Percentiles rank a stretch among this genome's conserved stretches.
Evolutionary conservation across 306 rosid genomes (phyloP).

Genomic region (Pyrus communis): DNA sequence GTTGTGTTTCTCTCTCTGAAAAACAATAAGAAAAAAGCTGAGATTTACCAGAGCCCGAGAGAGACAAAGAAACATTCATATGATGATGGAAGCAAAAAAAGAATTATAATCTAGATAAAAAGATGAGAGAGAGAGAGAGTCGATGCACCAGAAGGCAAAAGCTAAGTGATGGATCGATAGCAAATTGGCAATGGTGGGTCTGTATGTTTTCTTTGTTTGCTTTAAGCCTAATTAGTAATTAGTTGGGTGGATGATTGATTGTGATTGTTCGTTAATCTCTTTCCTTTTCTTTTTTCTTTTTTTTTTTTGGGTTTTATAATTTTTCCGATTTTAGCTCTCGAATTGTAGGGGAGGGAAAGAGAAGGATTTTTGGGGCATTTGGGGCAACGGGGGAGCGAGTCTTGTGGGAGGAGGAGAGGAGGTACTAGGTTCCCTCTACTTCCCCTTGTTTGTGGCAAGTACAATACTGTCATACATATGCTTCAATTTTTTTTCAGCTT

Average conservation of each 20-base stretch:
- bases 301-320: background rate
- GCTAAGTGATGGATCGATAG: background rate
- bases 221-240: background rate
- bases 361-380: background rate
- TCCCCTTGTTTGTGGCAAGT: constrained; percentile 1
- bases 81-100: background rate
- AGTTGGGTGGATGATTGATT: background rate
- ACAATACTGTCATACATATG: background rate
- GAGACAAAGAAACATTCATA: background rate
- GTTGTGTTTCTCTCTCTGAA: background rate
- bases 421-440: background rate
- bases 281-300: background rate
- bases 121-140: background rate
- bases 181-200: background rate
- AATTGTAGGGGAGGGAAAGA: background rate
- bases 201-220: background rate
- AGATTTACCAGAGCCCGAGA: background rate
- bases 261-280: background rate
- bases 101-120: background rate
- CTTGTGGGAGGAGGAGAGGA: constrained; percentile 18
- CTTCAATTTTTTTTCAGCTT: background rate
- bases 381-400: constrained; percentile 18
- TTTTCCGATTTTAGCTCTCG: background rate
- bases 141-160: background rate
- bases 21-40: background rate